These are phyloP conservation scores for Vitrella brassicaformis DNA, from an alignment of 73 alveolate species.

Conservation along the genomic window DNA sequence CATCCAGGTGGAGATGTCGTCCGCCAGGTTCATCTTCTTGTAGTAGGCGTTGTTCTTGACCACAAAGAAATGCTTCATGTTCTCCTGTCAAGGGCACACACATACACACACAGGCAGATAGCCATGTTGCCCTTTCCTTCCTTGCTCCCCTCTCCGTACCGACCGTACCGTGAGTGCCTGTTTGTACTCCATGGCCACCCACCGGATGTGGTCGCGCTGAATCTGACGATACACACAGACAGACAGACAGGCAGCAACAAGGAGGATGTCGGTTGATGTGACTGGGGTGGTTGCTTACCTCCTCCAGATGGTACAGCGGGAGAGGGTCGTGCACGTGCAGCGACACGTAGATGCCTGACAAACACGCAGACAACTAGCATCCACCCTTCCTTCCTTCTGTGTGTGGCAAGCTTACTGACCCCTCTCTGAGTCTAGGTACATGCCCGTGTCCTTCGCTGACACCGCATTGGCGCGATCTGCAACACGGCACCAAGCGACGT, in stretches of 20 bases:
- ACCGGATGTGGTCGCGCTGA: slow-evolving; percentile 17
- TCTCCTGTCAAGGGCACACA: too few relatives aligned
- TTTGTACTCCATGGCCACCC: slow-evolving; percentile 33
- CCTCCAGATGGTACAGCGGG: slow-evolving; percentile 13
- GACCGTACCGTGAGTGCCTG: too few relatives aligned
- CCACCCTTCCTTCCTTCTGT: too few relatives aligned
- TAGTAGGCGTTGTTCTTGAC: slow-evolving; percentile 7
- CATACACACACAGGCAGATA: too few relatives aligned
- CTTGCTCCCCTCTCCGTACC: too few relatives aligned
- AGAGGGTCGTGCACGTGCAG: slow-evolving; percentile 25
- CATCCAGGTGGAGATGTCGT: slow-evolving; percentile 25
- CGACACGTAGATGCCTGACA: slow-evolving; percentile 7
- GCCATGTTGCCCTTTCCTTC: too few relatives aligned
- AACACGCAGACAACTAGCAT: too few relatives aligned
- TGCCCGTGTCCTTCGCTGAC: slow-evolving; percentile 8
- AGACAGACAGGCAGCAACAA: too few relatives aligned
- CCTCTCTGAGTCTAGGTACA: slow-evolving; percentile 12
- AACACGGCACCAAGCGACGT: slow-evolving; percentile 17
- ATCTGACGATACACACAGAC: too few relatives aligned
- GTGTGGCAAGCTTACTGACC: too few relatives aligned
- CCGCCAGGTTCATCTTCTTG: slow-evolving; percentile 15
- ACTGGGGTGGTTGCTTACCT: too few relatives aligned
- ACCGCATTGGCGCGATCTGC: slow-evolving; percentile 14
- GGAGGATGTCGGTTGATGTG: too few relatives aligned
- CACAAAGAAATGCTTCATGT: slow-evolving; percentile 15